Evolutionary conservation across 2,329 filamentous ascomycete genomes (phyloP), one percentile per base, ranked within the genome.

Genomic region (Botrytis elliptica): DNA sequence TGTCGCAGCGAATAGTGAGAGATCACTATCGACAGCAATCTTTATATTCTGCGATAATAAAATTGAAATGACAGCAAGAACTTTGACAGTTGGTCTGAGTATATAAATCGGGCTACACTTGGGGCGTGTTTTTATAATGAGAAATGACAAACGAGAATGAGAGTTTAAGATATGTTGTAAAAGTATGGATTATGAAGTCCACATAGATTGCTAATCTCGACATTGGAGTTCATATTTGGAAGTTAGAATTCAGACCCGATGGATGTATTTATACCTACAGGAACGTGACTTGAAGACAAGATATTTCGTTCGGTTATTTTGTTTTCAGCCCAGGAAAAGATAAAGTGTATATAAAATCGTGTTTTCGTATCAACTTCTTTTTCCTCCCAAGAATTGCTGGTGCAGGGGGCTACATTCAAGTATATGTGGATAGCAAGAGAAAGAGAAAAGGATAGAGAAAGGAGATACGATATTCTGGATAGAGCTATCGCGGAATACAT

Each of bases 201-300:
- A 52, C 25, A 52, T 16, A 29, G 1, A 0, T n/a, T 4, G 0
- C 1, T 3, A 2, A 52, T 16, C 1, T n/a, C 10, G 0, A 14
- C 0, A 0, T 16, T n/a, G 2, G 49, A n/a, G 12, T 16, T 55
- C 7, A 7, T n/a, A 1, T 55, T n/a, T n/a, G 49, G 10, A 55
- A 3, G 10, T 16, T n/a, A 5, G 49, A 4, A 52, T 52, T 14
- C 12, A 52, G 49, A 52, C 6, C 6, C 3, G 25, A 55, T n/a
- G 49, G 2, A 7, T 55, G 0, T 3, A 7, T 55, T 55, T 55
- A n/a, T n/a, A 55, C 49, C 25, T 0, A n/a, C 0, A n/a, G 12
- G 25, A 0, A 7, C 12, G 4, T 14, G 25, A 55, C 1, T 55
- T n/a, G 0, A 6, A 55, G 49, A 14, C 4, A 4, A 14, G 0